These are phyloP conservation scores for Periconia sp. DNA, from an alignment of 2,329 filamentous ascomycete genomes.

Conservation along the genomic window DNA sequence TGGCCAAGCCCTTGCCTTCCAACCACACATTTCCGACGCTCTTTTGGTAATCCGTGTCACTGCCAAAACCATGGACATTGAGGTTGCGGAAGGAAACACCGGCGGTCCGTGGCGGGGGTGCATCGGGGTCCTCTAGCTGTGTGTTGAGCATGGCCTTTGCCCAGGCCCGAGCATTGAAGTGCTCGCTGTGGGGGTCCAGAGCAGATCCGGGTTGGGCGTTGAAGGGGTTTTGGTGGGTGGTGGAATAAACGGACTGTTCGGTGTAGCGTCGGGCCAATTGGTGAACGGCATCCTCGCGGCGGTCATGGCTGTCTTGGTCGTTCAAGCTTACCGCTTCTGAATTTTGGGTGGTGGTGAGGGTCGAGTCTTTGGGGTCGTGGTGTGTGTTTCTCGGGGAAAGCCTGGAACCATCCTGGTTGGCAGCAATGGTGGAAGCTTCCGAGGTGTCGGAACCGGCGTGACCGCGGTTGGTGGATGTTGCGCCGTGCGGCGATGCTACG, in stretches of 20 bases:
- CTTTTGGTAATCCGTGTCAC: conserved; percentile 54
- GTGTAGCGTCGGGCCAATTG: conserved; percentile 48
- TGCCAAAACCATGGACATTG: conserved; percentile 53
- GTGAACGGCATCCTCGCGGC: conserved; percentile 41
- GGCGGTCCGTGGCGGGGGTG: conserved; percentile 46
- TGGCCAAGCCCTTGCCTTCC: conserved; percentile 42
- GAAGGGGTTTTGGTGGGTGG: conserved; percentile 42
- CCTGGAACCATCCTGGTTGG: conserved; percentile 18
- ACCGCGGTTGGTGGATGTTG: conserved; percentile 2
- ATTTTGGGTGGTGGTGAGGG: conserved; percentile 23
- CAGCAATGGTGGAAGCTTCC: conserved; percentile 37
- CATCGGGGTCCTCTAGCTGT: conserved; percentile 45
- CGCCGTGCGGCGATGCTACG: conserved; percentile 20
- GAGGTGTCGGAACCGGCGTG: conserved; percentile 23
- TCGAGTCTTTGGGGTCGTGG: conserved; percentile 21
- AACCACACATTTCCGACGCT: conserved; percentile 52
- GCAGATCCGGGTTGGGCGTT: conserved; percentile 44
- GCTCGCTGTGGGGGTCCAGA: conserved; percentile 49
- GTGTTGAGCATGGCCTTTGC: conserved; percentile 54
- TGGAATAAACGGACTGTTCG: conserved; percentile 41
- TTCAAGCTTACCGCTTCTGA: conserved; percentile 13
- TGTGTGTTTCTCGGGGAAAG: conserved; percentile 18
- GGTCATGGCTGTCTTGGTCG: conserved; percentile 19
- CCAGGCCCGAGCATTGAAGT: conserved; percentile 54
- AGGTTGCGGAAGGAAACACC: conserved; percentile 51